Evolutionary conservation across 164 flowering plant species (phyloP).

Genomic region (Berberis vulgaris): DNA sequence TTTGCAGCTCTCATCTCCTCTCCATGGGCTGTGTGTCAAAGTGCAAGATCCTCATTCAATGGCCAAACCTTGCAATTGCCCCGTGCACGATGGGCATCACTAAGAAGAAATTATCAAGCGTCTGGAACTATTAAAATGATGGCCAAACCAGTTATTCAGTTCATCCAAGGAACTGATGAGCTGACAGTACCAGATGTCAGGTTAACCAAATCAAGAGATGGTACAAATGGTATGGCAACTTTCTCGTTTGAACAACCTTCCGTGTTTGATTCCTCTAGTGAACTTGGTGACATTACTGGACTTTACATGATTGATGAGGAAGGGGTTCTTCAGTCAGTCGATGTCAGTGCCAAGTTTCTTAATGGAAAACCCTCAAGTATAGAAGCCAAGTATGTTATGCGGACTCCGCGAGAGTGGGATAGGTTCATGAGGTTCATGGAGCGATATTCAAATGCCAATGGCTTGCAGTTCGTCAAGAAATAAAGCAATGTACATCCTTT

Average conservation of each 20-base stretch:
- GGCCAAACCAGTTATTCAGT: conserved; percentile 85
- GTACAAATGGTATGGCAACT: conserved; percentile 86
- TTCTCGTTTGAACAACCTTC: conserved; percentile 83
- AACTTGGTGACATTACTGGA: conserved; percentile 91
- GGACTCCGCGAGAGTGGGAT: conserved; percentile 86
- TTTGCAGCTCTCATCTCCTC: conserved; percentile 34
- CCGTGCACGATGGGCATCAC: conserved; percentile 10
- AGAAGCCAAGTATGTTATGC: conserved; percentile 89
- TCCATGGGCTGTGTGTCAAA: conserved; percentile 22
- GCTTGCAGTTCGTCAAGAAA: conserved; percentile 82
- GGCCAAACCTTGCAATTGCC: conserved; percentile 42
- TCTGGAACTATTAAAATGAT: conserved; percentile 36
- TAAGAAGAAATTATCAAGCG: conserved; percentile 14
- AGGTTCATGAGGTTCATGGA: conserved; percentile 99
- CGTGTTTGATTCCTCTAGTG: conserved; percentile 81
- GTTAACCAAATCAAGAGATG: conserved; percentile 87
- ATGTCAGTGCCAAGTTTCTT: conserved; percentile 81
- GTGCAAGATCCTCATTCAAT: conserved; percentile 45
- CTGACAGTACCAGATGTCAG: conserved; percentile 83
- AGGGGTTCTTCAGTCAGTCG: conserved; percentile 78
- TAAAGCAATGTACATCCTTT: conserved; percentile 35
- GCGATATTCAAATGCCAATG: conserved; percentile 77
- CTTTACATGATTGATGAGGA: conserved; percentile 98
- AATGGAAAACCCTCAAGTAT: conserved; percentile 85
- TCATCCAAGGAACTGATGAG: conserved; percentile 91